Percentiles rank a stretch among this genome's conserved stretches.
phyloP scores from a whole-genome alignment of 805 yeast genomes.

The Jamesozyma gamospora region DNA sequence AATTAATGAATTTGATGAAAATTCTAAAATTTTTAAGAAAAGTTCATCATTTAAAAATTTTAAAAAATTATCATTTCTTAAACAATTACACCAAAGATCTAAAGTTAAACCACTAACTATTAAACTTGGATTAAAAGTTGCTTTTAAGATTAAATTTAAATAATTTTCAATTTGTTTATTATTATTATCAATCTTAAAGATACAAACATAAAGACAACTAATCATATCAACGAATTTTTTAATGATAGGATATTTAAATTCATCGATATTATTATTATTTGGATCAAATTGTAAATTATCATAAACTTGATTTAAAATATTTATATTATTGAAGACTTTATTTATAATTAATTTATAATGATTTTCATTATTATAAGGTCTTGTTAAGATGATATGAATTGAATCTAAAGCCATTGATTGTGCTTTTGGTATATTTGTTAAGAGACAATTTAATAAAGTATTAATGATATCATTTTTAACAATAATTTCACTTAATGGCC shows the following conservation, averaged over 20 bases:
- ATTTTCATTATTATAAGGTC: slow-evolving; percentile 51
- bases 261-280: slow-evolving; percentile 54
- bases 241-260: slow-evolving; percentile 64
- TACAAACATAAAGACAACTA: slow-evolving; percentile 33
- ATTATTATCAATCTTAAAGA: slow-evolving; percentile 43
- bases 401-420: slow-evolving; percentile 85
- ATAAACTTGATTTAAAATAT: slow-evolving; percentile 56
- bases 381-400: slow-evolving; percentile 76
- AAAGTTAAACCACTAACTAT: slow-evolving; percentile 85
- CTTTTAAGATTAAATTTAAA: slow-evolving; percentile 62
- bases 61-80: slow-evolving; percentile 69
- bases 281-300: slow-evolving; percentile 44
- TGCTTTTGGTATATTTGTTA: slow-evolving; percentile 51
- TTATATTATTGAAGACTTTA: slow-evolving; percentile 71
- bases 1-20: slow-evolving; percentile 67
- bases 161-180: slow-evolving; percentile 56
- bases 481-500: slow-evolving; percentile 77
- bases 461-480: slow-evolving; percentile 55
- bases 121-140: slow-evolving; percentile 75
- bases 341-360: slow-evolving; percentile 78
- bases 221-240: slow-evolving; percentile 92
- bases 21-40: slow-evolving; percentile 56
- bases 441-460: slow-evolving; percentile 50
- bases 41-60: slow-evolving; percentile 37
- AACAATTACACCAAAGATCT: slow-evolving; percentile 88